Percentiles rank a stretch among this genome's conserved stretches.
phyloP scores from a whole-genome alignment of 148 eudicot genomes.

The Chenopodium suecicum region DNA sequence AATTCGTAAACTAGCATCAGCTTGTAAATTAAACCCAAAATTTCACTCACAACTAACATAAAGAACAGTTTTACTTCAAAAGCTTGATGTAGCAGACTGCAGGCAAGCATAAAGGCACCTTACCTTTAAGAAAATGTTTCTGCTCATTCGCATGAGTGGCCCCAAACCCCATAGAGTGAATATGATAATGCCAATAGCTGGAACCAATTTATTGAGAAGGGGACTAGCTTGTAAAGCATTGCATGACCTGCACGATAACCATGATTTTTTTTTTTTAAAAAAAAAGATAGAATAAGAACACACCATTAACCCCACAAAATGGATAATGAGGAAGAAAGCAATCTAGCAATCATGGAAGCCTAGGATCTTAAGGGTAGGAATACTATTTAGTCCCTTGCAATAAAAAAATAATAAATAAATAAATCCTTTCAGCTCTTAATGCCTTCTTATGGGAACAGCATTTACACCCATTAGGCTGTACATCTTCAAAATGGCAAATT shows the following conservation, averaged over 20 bases:
- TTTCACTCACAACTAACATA: conserved; percentile 1
- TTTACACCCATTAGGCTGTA: too few species aligned
- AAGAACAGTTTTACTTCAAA: not conserved
- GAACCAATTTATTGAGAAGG: conserved; percentile 51
- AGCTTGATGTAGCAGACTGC: not conserved
- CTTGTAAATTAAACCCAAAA: not conserved
- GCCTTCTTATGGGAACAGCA: not conserved
- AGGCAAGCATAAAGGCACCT: conserved; percentile 15
- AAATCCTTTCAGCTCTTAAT: not conserved
- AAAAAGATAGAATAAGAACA: not conserved
- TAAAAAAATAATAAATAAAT: too few species aligned
- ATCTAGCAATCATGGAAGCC: not conserved
- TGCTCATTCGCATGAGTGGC: conserved; percentile 61
- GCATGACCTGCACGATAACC: conserved; percentile 50
- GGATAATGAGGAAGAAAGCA: not conserved
- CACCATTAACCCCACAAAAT: not conserved
- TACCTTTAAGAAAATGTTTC: conserved; percentile 64
- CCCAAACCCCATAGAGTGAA: conserved; percentile 86
- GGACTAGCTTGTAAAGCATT: conserved; percentile 58
- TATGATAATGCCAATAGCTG: conserved; percentile 62
- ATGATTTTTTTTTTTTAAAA: not conserved
- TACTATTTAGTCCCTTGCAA: not conserved
- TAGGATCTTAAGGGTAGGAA: not conserved
- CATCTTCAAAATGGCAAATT: too few species aligned
- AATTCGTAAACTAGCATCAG: not conserved